Evolutionary conservation across 208 protist genomes (phyloP).

Genomic region (Porcisia hertigi): DNA sequence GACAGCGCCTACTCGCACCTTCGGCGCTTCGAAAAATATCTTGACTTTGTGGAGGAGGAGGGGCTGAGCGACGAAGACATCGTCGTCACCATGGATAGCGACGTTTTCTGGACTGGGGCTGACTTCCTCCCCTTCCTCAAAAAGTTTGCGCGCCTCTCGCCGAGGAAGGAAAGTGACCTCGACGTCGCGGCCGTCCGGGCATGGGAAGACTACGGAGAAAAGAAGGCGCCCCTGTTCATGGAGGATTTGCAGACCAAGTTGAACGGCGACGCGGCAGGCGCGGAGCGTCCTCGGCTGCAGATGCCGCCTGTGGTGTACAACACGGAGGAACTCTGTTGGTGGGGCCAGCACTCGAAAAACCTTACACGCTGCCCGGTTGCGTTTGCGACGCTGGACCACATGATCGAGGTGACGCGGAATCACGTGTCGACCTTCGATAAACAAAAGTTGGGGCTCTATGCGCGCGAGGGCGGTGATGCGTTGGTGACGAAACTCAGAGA

Average conservation of each 20-base stretch:
- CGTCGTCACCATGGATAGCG: slow-evolving; percentile 37
- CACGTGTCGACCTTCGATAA: slow-evolving; percentile 13
- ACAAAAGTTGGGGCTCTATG: slow-evolving; percentile 2
- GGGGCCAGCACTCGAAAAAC: slow-evolving; percentile 26
- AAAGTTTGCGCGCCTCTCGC: slow-evolving; percentile 35
- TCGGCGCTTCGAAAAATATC: slow-evolving; percentile 26
- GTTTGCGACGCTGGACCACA: slow-evolving; percentile 31
- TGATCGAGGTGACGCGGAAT: slow-evolving; percentile 37
- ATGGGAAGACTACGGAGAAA: slow-evolving; percentile 48
- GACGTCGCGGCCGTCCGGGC: slow-evolving; percentile 41
- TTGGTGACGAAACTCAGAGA: slow-evolving; percentile 11
- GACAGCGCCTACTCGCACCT: slow-evolving; percentile 35
- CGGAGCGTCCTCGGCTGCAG: slow-evolving; percentile 27
- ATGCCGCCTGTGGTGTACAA: slow-evolving; percentile 46
- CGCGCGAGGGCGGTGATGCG: background rate
- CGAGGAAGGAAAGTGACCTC: slow-evolving; percentile 21
- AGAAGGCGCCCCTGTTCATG: slow-evolving; percentile 31
- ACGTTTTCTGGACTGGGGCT: slow-evolving; percentile 36
- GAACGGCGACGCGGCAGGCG: background rate
- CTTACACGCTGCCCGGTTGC: slow-evolving; percentile 26
- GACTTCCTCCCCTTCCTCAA: slow-evolving; percentile 41
- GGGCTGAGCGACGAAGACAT: slow-evolving; percentile 37
- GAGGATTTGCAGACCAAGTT: slow-evolving; percentile 10
- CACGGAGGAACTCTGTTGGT: slow-evolving; percentile 33
- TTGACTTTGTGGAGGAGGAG: slow-evolving; percentile 34